A percentile compares a stretch with the other conserved stretches of the same genome.
phyloP scores from a whole-genome alignment of 176 grass and related monocot species.

The Leersia perrieri region DNA sequence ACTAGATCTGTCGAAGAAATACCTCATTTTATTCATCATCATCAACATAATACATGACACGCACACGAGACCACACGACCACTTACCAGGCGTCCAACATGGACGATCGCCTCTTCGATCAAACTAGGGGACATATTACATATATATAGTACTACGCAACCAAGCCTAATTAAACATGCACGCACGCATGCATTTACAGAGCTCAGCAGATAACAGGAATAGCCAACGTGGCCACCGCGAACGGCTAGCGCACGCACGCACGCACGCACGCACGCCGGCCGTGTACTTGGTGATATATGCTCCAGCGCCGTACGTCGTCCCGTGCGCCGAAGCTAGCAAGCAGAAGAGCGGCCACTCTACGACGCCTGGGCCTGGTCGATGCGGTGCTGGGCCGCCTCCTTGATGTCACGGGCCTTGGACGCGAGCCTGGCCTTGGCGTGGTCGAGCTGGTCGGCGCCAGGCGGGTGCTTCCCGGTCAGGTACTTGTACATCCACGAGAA shows the following conservation, averaged over 20 bases:
- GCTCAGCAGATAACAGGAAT: neutral
- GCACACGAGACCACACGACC: neutral
- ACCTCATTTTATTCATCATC: slow-evolving; percentile 40
- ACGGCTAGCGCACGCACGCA: neutral
- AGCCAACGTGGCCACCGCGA: neutral
- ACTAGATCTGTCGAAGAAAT: neutral
- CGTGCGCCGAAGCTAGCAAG: neutral
- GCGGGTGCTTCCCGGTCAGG: slow-evolving; percentile 86
- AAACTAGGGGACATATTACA: neutral
- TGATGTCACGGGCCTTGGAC: slow-evolving; percentile 76
- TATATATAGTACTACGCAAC: neutral
- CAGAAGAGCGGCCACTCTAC: neutral
- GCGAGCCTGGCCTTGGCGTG: slow-evolving; percentile 71
- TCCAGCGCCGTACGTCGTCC: neutral
- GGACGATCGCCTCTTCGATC: neutral
- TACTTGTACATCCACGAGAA: slow-evolving; percentile 99
- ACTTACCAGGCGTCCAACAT: slow-evolving; percentile 17
- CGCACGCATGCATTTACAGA: slow-evolving; percentile 4
- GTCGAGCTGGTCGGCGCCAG: slow-evolving; percentile 80
- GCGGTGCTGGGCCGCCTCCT: slow-evolving; percentile 73
- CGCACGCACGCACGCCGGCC: neutral
- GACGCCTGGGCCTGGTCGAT: slow-evolving; percentile 57
- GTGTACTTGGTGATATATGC: no score
- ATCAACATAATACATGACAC: slow-evolving; percentile 6
- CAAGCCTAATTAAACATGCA: neutral